Conservation (phyloP, 148 eudicot species). For the Rhododendron vialii region DNA sequence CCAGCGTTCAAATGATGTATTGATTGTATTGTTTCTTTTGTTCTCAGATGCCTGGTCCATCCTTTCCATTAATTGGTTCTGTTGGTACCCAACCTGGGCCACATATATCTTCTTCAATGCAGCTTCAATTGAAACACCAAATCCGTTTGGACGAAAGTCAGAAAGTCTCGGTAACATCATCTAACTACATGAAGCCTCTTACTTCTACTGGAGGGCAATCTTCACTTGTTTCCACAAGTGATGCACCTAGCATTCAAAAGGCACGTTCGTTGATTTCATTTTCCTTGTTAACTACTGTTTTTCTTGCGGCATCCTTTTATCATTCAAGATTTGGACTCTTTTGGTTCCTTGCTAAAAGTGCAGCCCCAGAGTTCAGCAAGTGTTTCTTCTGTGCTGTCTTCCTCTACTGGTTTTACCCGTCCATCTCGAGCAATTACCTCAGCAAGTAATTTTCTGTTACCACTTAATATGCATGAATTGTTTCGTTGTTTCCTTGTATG, state of each 20-base stretch:
- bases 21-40: neutral
- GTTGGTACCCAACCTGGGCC: slow-evolving; percentile 35
- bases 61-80: slow-evolving; percentile 44
- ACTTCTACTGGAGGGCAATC: slow-evolving; percentile 39
- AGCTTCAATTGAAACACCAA: slow-evolving; percentile 44
- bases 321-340: neutral
- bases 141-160: slow-evolving; percentile 49
- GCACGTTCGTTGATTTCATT: slow-evolving; percentile 20
- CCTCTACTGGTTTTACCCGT: slow-evolving; percentile 61
- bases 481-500: neutral
- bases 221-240: slow-evolving; percentile 34
- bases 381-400: slow-evolving; percentile 43
- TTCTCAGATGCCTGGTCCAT: slow-evolving; percentile 19
- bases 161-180: slow-evolving; percentile 38
- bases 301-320: neutral
- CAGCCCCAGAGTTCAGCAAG: slow-evolving; percentile 53
- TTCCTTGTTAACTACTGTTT: neutral
- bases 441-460: slow-evolving; percentile 42
- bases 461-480: neutral
- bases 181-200: slow-evolving; percentile 48
- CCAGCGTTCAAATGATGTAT: neutral
- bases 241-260: slow-evolving; percentile 45
- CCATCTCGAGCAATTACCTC: slow-evolving; percentile 59
- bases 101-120: slow-evolving; percentile 50
- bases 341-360: slow-evolving; percentile 4